Percentiles rank a stretch among this genome's conserved stretches.
phyloP scores from a whole-genome alignment of 352 stramenopile species.

The Globisporangium heterothallicum region DNA sequence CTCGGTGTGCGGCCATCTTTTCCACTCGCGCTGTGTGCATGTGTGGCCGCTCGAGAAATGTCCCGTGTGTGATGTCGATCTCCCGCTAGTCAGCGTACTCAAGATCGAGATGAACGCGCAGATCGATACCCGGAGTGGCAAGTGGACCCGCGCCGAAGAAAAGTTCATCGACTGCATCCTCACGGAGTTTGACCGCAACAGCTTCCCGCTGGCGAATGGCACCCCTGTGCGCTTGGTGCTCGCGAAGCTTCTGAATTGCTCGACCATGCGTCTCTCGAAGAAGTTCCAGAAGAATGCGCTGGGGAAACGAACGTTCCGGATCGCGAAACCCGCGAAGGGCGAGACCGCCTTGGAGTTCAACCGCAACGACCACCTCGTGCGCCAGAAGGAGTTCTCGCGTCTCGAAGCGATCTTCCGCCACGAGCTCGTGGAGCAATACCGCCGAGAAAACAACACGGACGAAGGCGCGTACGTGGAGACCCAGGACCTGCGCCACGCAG shows the following conservation, averaged over 20 bases:
- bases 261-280: constrained; percentile 85
- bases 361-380: constrained; percentile 47
- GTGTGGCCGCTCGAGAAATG: constrained; percentile 67
- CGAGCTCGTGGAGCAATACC: constrained; percentile 77
- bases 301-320: constrained; percentile 79
- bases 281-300: constrained; percentile 89
- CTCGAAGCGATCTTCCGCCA: constrained; percentile 73
- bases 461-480: constrained; percentile 69
- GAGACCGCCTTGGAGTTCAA: constrained; percentile 70
- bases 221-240: constrained; percentile 80
- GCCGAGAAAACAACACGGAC: constrained; percentile 79
- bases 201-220: constrained; percentile 71
- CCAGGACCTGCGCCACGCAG: constrained; percentile 60
- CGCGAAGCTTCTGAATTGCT: constrained; percentile 84
- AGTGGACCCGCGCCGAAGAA: constrained; percentile 82
- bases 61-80: constrained; percentile 47
- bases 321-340: constrained; percentile 62
- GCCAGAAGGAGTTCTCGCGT: constrained; percentile 67
- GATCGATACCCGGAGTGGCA: constrained; percentile 66
- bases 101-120: constrained; percentile 70
- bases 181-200: constrained; percentile 72
- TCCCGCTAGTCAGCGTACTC: constrained; percentile 62
- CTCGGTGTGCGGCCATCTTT: constrained; percentile 69
- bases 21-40: constrained; percentile 82
- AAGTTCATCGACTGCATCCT: constrained; percentile 85